Base-by-base conservation (phyloP, 495 filamentous ascomycete genomes). In the Penicillium lagena region DNA sequence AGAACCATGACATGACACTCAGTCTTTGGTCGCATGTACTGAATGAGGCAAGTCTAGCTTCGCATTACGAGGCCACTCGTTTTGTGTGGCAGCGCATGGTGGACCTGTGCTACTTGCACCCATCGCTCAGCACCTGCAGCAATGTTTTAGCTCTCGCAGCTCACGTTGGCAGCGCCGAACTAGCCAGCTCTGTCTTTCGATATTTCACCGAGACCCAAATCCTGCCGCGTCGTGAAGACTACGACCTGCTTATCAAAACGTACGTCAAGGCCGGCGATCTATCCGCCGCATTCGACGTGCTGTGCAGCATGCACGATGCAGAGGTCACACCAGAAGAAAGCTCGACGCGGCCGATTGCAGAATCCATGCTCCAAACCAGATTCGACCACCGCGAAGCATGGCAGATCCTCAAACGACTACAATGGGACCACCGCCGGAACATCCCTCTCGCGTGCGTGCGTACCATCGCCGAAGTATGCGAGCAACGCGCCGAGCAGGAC, bases 131-230 rank as follows among this genome's bases (percentile, higher is more conserved):
- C 7, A 70, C 83, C 22, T 78, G 82, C 46, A 51, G 78, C 28
- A 77, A 83, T 41, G 76, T 86, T 30, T 74, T 98, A 4, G 75
- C 74, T 42, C 70, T 84, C 6, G 89, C 89, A 9, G 73, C 87
- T 2, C 74, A 77, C 12, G 51, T 77, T 49, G 79, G 76, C 29
- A 83, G 95, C 55, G 58, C 76, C n/a, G 54, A 66, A 1, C 69
- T 96, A 12, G 75, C 75, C 0, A 59, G 50, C 12, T 63, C 68
- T 12, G 58, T 71, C 15, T 49, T 63, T 33, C 55, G 54, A 10
- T 69, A 69, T 46, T 54, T 78, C 2, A 42, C 49, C 43, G 63
- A 72, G 4, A 71, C 79, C 11, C 74, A 69, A 1, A 59, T 74
- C 14, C 60, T 69, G 31, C 71, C 87, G 28, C 62, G 71, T 3